These are phyloP conservation scores for Oryza officinalis DNA, from an alignment of 176 grass and related monocot species.

Conservation along the genomic window DNA sequence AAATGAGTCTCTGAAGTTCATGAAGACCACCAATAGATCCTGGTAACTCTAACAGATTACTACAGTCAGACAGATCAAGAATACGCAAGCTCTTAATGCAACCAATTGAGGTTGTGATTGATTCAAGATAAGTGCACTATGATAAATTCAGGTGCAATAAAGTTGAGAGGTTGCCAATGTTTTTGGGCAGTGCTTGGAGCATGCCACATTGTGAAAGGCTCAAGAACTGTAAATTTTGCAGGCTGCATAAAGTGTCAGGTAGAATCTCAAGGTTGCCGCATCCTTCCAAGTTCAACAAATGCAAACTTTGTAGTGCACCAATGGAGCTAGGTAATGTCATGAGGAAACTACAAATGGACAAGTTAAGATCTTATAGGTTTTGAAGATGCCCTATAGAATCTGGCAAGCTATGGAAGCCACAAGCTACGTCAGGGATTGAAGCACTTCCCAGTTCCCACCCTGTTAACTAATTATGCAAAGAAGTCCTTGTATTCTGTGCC, in stretches of 20 bases:
- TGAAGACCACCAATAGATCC: conserved; percentile 47
- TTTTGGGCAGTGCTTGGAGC: conserved; percentile 46
- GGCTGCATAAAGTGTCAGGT: conserved; percentile 49
- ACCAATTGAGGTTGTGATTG: conserved; percentile 41
- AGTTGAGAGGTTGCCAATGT: conserved; percentile 47
- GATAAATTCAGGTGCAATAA: conserved; percentile 60
- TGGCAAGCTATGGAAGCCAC: conserved; percentile 49
- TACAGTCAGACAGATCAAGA: conserved; percentile 47
- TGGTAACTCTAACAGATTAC: conserved; percentile 38
- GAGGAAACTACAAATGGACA: conserved; percentile 45
- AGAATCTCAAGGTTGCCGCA: conserved; percentile 42
- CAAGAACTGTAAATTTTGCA: conserved; percentile 50
- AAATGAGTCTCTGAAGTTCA: conserved; percentile 44
- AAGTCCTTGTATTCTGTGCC: no score
- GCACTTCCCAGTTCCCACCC: no score
- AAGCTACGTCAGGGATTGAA: no score
- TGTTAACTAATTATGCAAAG: no score
- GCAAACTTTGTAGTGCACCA: conserved; percentile 40
- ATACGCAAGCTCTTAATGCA: conserved; percentile 41
- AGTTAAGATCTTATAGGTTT: conserved; percentile 45
- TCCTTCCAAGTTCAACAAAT: conserved; percentile 38
- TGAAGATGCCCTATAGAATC: conserved; percentile 39
- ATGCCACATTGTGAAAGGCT: conserved; percentile 52
- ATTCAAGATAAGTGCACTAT: conserved; percentile 47
- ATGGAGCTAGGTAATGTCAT: conserved; percentile 47